Conservation (phyloP, 176 grass and related monocot species). For the Areca catechu region DNA sequence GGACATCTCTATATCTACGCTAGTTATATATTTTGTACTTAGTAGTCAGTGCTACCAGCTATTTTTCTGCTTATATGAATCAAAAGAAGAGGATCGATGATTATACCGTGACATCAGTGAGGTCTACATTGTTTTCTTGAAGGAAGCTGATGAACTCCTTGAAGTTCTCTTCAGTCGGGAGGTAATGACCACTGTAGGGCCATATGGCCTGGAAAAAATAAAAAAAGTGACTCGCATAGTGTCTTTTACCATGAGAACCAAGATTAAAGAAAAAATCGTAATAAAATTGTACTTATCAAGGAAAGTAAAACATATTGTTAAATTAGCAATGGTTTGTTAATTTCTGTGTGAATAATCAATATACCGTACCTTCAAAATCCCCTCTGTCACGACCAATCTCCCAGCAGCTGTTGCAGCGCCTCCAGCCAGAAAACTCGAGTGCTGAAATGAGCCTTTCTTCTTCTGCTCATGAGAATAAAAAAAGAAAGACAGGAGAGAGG, state of each 20-base stretch:
- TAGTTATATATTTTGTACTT: no score
- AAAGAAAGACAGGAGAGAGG: background rate
- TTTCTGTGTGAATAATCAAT: no score
- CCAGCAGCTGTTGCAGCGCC: slow-evolving; percentile 79
- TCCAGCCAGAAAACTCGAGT: slow-evolving; percentile 78
- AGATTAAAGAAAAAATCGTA: no score
- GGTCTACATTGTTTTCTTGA: slow-evolving; percentile 7
- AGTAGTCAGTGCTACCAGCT: no score
- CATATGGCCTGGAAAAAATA: slow-evolving; percentile 6
- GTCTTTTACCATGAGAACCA: no score
- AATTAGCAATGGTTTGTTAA: no score
- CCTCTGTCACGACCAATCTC: slow-evolving; percentile 79
- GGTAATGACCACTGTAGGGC: slow-evolving; percentile 17
- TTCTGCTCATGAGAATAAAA: slow-evolving; percentile 42
- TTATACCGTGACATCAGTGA: slow-evolving; percentile 16
- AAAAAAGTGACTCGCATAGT: background rate
- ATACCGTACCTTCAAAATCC: slow-evolving; percentile 48
- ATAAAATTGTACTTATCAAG: no score
- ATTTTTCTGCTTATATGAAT: no score
- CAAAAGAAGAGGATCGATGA: no score
- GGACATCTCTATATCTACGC: no score
- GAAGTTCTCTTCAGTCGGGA: slow-evolving; percentile 12
- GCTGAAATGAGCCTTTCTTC: slow-evolving; percentile 91
- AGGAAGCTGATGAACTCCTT: slow-evolving; percentile 11
- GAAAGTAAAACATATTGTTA: no score